Evolutionary conservation across 305 asterid species (phyloP).

Genomic region (Rubia peregrina): DNA sequence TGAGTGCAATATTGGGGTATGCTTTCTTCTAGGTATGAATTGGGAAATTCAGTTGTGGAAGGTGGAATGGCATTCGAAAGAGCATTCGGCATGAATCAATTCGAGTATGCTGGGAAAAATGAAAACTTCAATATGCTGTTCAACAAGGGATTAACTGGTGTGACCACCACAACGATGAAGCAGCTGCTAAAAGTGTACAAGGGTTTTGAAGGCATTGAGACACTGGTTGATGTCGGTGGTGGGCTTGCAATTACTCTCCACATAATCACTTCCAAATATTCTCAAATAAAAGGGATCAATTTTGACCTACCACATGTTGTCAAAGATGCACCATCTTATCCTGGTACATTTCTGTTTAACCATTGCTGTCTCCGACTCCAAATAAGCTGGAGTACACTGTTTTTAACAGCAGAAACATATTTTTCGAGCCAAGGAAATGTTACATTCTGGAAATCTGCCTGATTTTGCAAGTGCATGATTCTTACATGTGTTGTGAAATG

Average conservation of each 20-base stretch:
- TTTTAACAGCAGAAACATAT: no score
- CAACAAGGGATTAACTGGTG: conserved; percentile 3
- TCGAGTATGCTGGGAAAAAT: conserved; percentile 2
- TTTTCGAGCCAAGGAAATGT: no score
- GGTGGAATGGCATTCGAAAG: conserved; percentile 7
- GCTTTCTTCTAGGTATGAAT: background rate
- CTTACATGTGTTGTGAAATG: no score
- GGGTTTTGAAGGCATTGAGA: conserved; percentile 5
- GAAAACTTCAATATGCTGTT: background rate
- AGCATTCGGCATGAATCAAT: background rate
- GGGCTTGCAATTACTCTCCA: conserved; percentile 5
- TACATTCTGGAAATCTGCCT: no score
- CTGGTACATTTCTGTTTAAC: no score
- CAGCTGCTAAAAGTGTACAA: conserved; percentile 2
- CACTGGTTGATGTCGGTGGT: conserved; percentile 13
- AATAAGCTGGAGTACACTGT: no score
- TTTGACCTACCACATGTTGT: conserved; percentile 12
- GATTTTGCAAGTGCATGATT: no score
- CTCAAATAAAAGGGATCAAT: conserved; percentile 8
- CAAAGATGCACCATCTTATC: conserved; percentile 5
- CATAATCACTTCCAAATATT: conserved; percentile 1
- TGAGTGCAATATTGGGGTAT: background rate
- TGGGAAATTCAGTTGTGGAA: conserved; percentile 5
- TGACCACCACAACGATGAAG: conserved; percentile 4
- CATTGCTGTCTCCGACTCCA: no score